Percentiles rank a stretch among this genome's conserved stretches.
Conservation (phyloP, 1,284 basidiomycete species). For the Boletellus deceptivus region DNA sequence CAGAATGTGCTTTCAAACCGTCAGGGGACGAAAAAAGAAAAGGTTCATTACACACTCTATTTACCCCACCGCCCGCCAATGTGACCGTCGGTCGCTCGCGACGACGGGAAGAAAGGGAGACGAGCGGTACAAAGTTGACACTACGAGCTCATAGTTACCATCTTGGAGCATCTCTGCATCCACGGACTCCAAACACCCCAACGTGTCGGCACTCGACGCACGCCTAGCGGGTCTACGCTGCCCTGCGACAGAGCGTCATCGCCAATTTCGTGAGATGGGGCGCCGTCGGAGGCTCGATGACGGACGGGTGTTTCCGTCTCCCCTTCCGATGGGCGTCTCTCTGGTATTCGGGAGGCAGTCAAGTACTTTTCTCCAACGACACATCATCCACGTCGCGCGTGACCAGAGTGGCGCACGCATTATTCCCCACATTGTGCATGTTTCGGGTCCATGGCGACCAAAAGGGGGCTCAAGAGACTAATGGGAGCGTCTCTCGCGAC, state of each 20-base stretch:
- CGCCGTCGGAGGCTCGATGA: constrained; percentile 63
- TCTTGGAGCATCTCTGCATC: too few relatives aligned
- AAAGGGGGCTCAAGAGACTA: too few relatives aligned
- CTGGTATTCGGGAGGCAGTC: constrained; percentile 41
- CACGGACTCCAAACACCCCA: too few relatives aligned
- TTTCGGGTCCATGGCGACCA: constrained; percentile 55
- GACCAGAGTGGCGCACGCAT: constrained; percentile 64
- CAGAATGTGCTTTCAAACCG: too few relatives aligned
- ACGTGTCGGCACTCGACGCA: too few relatives aligned
- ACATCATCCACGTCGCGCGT: constrained; percentile 73
- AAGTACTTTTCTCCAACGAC: constrained; percentile 83
- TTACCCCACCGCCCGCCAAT: too few relatives aligned
- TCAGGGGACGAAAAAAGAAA: too few relatives aligned
- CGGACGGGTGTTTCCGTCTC: constrained; percentile 41
- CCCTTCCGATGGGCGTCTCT: background rate
- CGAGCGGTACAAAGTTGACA: too few relatives aligned
- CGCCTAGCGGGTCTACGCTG: constrained; percentile 61
- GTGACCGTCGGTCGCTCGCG: too few relatives aligned
- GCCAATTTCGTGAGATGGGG: constrained; percentile 82
- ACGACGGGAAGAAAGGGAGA: too few relatives aligned
- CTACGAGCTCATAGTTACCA: too few relatives aligned
- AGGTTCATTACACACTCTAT: too few relatives aligned
- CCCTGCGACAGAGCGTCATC: constrained; percentile 69
- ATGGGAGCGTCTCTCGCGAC: constrained; percentile 23
- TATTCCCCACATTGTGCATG: constrained; percentile 70